Evolutionary conservation across 1,284 basidiomycete species (phyloP).

Genomic region (Hemileia vastatrix): DNA sequence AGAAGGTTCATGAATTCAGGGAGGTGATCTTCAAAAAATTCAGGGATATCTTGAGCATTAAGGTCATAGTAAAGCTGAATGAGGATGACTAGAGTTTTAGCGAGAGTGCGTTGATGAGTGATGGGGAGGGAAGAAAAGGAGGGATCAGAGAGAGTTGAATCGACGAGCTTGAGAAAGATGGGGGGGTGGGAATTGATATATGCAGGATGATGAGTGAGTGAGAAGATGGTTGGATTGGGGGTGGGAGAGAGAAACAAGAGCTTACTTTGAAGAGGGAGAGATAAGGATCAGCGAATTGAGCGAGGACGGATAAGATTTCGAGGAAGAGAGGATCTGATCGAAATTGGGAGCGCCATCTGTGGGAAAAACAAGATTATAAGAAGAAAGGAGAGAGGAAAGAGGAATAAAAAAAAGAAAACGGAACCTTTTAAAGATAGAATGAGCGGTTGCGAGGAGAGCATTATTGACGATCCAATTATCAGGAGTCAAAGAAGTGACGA

Average conservation of each 20-base stretch:
- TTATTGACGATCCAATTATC: conserved; percentile 76
- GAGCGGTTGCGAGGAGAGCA: conserved; percentile 82
- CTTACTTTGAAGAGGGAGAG: conserved; percentile 63
- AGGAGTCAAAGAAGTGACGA: conserved; percentile 64
- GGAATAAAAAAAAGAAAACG: neutral
- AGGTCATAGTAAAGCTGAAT: conserved; percentile 88
- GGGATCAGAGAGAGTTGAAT: conserved; percentile 23
- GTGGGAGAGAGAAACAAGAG: neutral
- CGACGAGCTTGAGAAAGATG: neutral
- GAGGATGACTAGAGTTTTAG: conserved; percentile 65
- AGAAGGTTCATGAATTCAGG: conserved; percentile 39
- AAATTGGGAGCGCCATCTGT: conserved; percentile 75
- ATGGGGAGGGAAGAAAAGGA: conserved; percentile 42
- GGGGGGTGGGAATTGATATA: neutral
- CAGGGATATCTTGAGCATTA: conserved; percentile 87
- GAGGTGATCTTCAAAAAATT: conserved; percentile 83
- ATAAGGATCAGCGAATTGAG: conserved; percentile 72
- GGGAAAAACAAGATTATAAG: neutral
- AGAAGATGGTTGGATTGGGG: neutral
- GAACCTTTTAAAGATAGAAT: conserved; percentile 75
- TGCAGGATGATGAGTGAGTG: neutral
- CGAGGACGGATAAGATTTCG: conserved; percentile 85
- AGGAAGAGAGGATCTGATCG: conserved; percentile 77
- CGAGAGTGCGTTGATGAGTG: conserved; percentile 49
- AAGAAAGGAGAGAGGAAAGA: neutral